Evolutionary conservation across 257 asterid species (phyloP).

Genomic region (Primulina huaijiensis): DNA sequence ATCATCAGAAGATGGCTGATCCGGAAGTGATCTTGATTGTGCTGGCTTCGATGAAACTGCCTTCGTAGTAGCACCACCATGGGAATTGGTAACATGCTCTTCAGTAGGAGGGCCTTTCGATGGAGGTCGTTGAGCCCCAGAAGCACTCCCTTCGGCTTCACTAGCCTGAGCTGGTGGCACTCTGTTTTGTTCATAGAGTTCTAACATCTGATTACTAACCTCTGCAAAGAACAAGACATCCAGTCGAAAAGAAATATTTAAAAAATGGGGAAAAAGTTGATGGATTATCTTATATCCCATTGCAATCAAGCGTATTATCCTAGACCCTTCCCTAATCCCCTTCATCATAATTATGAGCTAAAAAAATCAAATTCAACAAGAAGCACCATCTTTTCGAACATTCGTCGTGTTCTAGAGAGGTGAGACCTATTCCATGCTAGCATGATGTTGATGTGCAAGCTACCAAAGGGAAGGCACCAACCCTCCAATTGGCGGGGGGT

Average conservation of each 20-base stretch:
- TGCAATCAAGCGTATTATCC: conserved; percentile 19
- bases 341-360: conserved; percentile 12
- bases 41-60: conserved; percentile 9
- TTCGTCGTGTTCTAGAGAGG: conserved; percentile 6
- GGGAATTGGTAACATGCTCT: conserved; percentile 19
- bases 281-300: background rate
- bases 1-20: conserved; percentile 30
- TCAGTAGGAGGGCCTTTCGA: conserved; percentile 20
- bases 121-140: conserved; percentile 19
- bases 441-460: conserved; percentile 23
- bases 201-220: conserved; percentile 32
- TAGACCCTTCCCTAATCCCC: conserved; percentile 31
- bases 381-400: conserved; percentile 22
- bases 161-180: conserved; percentile 27
- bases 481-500: conserved; percentile 99
- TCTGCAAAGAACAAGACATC: conserved; percentile 21
- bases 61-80: background rate
- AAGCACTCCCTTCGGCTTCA: conserved; percentile 29
- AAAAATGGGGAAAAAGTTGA: background rate
- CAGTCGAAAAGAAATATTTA: conserved; percentile 4
- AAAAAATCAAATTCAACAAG: conserved; percentile 7
- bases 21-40: conserved; percentile 15
- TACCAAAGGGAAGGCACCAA: conserved; percentile 49
- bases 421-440: conserved; percentile 22
- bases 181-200: conserved; percentile 31